Base-by-base conservation (phyloP, 192 early-diverging fungal species). In the Dissophora globulifera region DNA sequence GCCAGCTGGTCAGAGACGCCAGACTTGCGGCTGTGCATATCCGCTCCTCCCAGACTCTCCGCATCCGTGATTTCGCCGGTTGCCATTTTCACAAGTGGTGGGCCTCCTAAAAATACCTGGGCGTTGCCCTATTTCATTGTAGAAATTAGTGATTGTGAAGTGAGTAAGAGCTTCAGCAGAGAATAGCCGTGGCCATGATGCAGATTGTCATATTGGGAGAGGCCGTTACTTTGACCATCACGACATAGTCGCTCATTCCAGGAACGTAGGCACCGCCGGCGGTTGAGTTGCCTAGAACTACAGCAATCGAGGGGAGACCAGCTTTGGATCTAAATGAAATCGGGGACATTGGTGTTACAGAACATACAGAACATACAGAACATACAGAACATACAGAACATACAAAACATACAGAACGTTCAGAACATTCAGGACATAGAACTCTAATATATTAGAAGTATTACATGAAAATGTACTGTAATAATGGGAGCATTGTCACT, bases 181-280 rank as follows among this genome's bases (percentile, higher is more conserved):
- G n/a, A 40, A 40, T 40, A 40, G 7, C 38, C 8, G 13, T 0
- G 7, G 6, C 27, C 15, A n/a, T n/a, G 26, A 19, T 5, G 26
- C 4, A 13, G 17, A 48, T 23, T 7, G 23, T 25, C 5, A 16
- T n/a, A 8, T 47, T 60, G 19, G 4, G 1, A 4, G 20, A 20
- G 5, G 35, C 3, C 33, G 35, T 78, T 58, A 50, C 75, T 60
- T 90, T 87, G 49, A 90, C 87, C 87, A 90, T 88, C 32, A 90
- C 85, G 22, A 87, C 78, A 75, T 87, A 90, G 68, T 90, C 88
- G 40, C 82, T 87, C 85, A 90, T 85, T 30, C 80, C 84, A 25
- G 87, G 87, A 13, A 83, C 78, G 47, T 90, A 90, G 9, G 88
- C 88, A 27, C 88, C 88, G 30, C 88, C 88, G 5, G 88, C 88